A percentile compares a stretch with the other conserved stretches of the same genome.
phyloP scores from a whole-genome alignment of 768 basidiomycete species.

The Hygrocybe coccinea region DNA sequence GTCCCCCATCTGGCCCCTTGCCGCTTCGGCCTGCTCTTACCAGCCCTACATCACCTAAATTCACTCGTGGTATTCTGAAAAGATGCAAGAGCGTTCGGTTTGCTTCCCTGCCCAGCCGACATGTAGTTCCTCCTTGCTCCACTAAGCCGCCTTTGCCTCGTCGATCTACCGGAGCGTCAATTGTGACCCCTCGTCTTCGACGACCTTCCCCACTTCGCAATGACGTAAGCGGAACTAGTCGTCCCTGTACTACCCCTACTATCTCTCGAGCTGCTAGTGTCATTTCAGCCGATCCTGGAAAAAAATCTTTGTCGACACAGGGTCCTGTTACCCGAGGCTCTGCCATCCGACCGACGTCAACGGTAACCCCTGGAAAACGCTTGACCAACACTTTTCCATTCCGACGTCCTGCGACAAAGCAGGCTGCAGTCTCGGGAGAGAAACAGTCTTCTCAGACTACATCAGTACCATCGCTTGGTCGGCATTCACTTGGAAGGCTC shows the following conservation, averaged over 20 bases:
- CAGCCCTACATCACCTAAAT: slow-evolving; percentile 17
- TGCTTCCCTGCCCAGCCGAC: slow-evolving; percentile 29
- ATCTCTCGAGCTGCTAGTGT: too few relatives aligned
- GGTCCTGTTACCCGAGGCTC: not conserved
- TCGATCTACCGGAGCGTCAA: not conserved
- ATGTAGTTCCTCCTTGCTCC: not conserved
- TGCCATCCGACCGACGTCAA: not conserved
- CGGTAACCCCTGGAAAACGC: not conserved
- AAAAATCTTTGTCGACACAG: not conserved
- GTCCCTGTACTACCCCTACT: too few relatives aligned
- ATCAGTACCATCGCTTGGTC: slow-evolving; percentile 19
- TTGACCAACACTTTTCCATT: not conserved
- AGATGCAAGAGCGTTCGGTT: slow-evolving; percentile 43
- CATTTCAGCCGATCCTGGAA: not conserved
- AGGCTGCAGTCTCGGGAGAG: not conserved
- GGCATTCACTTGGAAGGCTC: slow-evolving; percentile 31
- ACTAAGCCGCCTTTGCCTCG: slow-evolving; percentile 1
- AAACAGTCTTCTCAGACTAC: not conserved
- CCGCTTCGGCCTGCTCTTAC: slow-evolving; percentile 13
- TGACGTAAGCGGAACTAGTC: not conserved
- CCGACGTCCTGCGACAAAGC: not conserved
- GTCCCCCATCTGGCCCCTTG: slow-evolving; percentile 21
- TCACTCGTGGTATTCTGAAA: slow-evolving; percentile 34
- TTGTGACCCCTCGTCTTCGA: not conserved
- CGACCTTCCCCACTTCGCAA: slow-evolving; percentile 8